phyloP scores from a whole-genome alignment of 805 yeast species.

The Candida vaughaniae region DNA sequence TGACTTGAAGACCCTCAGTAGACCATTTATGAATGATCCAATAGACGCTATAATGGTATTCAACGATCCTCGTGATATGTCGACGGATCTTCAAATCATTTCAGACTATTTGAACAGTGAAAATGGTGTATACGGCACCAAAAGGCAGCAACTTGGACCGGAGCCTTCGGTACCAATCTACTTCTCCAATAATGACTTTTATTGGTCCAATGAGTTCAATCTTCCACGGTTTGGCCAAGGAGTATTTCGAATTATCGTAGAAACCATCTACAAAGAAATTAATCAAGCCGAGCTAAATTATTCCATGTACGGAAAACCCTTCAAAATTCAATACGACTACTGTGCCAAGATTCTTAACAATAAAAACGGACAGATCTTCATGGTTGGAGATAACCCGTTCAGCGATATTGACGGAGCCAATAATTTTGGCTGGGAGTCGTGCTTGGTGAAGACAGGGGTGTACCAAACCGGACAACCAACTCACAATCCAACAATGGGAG shows the following conservation, averaged over 20 bases:
- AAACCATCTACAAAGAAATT: conserved; percentile 54
- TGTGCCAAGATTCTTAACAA: conserved; percentile 62
- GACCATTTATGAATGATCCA: conserved; percentile 25
- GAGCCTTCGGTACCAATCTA: conserved; percentile 67
- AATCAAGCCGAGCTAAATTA: conserved; percentile 51
- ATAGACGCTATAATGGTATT: conserved; percentile 81
- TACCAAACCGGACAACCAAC: conserved; percentile 49
- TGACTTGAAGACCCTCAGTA: conserved; percentile 1
- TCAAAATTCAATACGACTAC: conserved; percentile 72
- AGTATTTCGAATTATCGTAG: conserved; percentile 66
- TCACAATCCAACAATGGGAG: conserved; percentile 50
- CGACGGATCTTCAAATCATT: conserved; percentile 77
- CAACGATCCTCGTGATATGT: conserved; percentile 88
- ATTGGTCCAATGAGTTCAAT: conserved; percentile 83
- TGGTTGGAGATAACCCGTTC: conserved; percentile 98
- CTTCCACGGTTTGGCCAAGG: conserved; percentile 91
- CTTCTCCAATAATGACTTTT: conserved; percentile 78
- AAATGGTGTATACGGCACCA: conserved; percentile 64
- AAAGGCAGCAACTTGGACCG: conserved; percentile 27
- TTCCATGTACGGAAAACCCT: conserved; percentile 79
- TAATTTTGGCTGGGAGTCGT: conserved; percentile 82
- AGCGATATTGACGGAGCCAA: conserved; percentile 91
- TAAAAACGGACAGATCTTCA: conserved; percentile 59
- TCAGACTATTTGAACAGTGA: conserved; percentile 67
- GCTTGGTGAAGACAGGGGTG: conserved; percentile 86